Evolutionary conservation across 345 rosid species (phyloP).

Genomic region (Combretum micranthum): DNA sequence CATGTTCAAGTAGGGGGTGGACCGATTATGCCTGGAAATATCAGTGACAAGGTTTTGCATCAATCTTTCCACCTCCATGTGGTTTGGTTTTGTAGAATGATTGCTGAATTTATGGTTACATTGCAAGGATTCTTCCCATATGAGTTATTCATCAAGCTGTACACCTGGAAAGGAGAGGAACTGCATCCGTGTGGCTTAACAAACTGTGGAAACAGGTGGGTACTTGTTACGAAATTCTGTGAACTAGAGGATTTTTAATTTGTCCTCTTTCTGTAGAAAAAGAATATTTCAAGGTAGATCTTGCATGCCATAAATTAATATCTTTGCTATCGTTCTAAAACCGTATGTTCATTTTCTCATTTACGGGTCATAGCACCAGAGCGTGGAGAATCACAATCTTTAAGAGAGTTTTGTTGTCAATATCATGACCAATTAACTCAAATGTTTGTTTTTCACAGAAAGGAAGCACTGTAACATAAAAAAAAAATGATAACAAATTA

Average conservation of each 20-base stretch:
- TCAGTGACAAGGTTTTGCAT: slow-evolving; percentile 32
- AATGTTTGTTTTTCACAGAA: no score
- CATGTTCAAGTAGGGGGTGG: slow-evolving; percentile 3
- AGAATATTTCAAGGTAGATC: no score
- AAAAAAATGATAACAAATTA: no score
- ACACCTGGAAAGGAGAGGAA: slow-evolving; percentile 53
- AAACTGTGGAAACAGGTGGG: slow-evolving; percentile 92
- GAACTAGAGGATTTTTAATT: neutral
- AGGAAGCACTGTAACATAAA: no score
- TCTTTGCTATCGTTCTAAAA: neutral
- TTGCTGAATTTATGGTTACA: neutral
- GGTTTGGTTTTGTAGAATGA: neutral
- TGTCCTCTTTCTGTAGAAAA: neutral
- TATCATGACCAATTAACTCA: no score
- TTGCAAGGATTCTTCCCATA: slow-evolving; percentile 71
- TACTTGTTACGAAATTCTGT: neutral
- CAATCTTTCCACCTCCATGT: slow-evolving; percentile 7
- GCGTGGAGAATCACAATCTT: no score
- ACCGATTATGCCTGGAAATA: slow-evolving; percentile 16
- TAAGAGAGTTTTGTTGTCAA: no score
- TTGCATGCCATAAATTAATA: no score
- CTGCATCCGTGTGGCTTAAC: slow-evolving; percentile 79
- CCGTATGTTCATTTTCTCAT: neutral
- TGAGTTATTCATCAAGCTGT: slow-evolving; percentile 66
- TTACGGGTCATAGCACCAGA: neutral